These are phyloP conservation scores for Leishmania major DNA, from an alignment of 208 protist species.

Conservation along the genomic window DNA sequence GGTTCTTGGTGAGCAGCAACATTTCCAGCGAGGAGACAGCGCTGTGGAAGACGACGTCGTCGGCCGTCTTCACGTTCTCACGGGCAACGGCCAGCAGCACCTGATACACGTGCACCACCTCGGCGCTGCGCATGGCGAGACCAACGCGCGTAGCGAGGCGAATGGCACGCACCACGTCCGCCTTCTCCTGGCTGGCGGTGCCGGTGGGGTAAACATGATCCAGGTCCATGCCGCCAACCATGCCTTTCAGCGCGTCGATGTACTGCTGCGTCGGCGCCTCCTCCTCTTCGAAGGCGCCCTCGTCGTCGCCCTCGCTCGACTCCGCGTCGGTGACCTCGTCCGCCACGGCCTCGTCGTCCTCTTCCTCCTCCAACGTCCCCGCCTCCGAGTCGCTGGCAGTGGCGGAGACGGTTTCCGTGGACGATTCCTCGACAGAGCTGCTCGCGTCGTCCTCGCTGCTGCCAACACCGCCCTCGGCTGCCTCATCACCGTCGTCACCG, in stretches of 20 bases:
- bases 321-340: constrained; percentile 18
- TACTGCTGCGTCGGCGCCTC: constrained; percentile 88
- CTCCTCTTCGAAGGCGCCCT: constrained; percentile 57
- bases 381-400: constrained; percentile 29
- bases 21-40: constrained; percentile 68
- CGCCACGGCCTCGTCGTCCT: constrained; percentile 19
- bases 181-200: constrained; percentile 75
- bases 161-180: constrained; percentile 79
- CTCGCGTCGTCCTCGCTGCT: constrained; percentile 26
- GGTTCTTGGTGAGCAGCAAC: constrained; percentile 79
- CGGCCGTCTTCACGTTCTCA: constrained; percentile 76
- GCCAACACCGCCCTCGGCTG: constrained; percentile 11
- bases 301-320: constrained; percentile 16
- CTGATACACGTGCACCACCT: constrained; percentile 83
- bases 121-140: constrained; percentile 58
- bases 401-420: constrained; percentile 20
- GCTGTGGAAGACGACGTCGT: constrained; percentile 82
- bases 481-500: constrained; percentile 8
- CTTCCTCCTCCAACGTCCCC: constrained; percentile 28
- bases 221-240: constrained; percentile 86
- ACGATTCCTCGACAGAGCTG: constrained; percentile 9
- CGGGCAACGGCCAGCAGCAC: constrained; percentile 85
- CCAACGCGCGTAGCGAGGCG: constrained; percentile 71
- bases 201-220: constrained; percentile 81
- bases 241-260: constrained; percentile 79